Conservation (phyloP, 495 filamentous ascomycete species). For the Penicillium crystallinum region DNA sequence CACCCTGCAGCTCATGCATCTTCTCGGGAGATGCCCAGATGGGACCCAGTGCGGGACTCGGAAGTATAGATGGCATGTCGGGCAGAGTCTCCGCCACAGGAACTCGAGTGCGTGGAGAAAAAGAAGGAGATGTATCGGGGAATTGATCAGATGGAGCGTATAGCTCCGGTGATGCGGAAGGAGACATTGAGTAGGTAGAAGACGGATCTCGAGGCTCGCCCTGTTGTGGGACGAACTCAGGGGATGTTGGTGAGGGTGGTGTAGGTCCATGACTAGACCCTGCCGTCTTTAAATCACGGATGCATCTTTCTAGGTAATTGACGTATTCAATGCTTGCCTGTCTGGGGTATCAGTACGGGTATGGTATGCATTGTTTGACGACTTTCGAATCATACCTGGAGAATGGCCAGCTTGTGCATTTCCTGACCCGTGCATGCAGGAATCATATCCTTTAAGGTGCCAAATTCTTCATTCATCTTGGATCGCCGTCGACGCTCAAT, state of each 20-base stretch:
- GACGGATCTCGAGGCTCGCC: slow-evolving; percentile 15
- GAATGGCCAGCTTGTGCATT: slow-evolving; percentile 97
- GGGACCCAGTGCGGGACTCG: slow-evolving; percentile 40
- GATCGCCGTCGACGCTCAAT: slow-evolving; percentile 87
- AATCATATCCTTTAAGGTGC: slow-evolving; percentile 89
- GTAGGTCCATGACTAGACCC: slow-evolving; percentile 15
- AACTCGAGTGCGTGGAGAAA: slow-evolving; percentile 33
- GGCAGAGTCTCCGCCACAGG: slow-evolving; percentile 24
- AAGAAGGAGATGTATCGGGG: slow-evolving; percentile 33
- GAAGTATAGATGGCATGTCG: slow-evolving; percentile 34
- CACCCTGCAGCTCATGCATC: slow-evolving; percentile 30
- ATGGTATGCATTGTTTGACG: not conserved
- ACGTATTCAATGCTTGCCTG: slow-evolving; percentile 96
- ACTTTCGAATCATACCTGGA: slow-evolving; percentile 62
- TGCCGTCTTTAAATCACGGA: slow-evolving; percentile 71
- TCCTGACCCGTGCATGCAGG: slow-evolving; percentile 85
- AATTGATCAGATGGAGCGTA: slow-evolving; percentile 21
- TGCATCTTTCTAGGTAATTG: slow-evolving; percentile 87
- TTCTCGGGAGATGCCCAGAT: slow-evolving; percentile 22
- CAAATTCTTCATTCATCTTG: slow-evolving; percentile 99
- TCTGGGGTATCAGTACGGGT: not conserved
- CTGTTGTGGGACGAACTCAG: slow-evolving; percentile 28
- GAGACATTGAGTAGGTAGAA: slow-evolving; percentile 25
- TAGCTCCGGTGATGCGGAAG: slow-evolving; percentile 35
- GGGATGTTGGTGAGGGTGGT: slow-evolving; percentile 36